Conservation (phyloP, 176 grass and related monocot species). For the Panicum miliaceum region DNA sequence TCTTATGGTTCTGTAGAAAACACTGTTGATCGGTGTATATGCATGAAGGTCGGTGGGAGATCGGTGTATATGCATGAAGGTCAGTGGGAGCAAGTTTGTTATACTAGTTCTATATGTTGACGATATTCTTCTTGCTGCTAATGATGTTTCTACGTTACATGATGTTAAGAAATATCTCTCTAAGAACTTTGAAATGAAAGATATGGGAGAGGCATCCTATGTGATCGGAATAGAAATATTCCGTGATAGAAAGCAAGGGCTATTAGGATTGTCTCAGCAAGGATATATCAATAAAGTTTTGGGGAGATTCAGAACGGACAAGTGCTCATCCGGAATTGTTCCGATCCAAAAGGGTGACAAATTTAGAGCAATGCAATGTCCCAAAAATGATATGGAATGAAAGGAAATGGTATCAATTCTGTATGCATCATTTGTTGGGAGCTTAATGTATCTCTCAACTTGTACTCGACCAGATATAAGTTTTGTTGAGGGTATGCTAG, state of each 20-base stretch:
- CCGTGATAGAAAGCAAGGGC: background rate
- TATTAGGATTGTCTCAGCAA: constrained; percentile 36
- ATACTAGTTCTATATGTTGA: constrained; percentile 3
- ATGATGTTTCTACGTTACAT: background rate
- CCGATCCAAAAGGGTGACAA: background rate
- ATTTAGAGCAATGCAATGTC: background rate
- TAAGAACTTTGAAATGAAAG: constrained; percentile 39
- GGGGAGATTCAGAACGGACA: constrained; percentile 30
- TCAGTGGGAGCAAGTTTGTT: constrained; percentile 29
- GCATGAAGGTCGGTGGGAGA: constrained; percentile 26
- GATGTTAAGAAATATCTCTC: constrained; percentile 27
- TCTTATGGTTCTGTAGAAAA: constrained; percentile 27
- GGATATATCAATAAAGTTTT: background rate
- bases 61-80: constrained; percentile 24
- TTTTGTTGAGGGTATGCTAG: background rate
- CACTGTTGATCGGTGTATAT: constrained; percentile 18
- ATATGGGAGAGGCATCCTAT: constrained; percentile 24
- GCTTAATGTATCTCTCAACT: background rate
- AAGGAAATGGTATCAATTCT: background rate
- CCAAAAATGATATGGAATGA: background rate
- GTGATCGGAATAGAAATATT: constrained; percentile 31
- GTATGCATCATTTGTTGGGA: background rate
- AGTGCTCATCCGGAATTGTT: background rate
- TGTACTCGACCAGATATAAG: background rate
- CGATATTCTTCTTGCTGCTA: constrained; percentile 8